Conservation (phyloP, 2,329 filamentous ascomycete species). For the Hymenoscyphus scutula region DNA sequence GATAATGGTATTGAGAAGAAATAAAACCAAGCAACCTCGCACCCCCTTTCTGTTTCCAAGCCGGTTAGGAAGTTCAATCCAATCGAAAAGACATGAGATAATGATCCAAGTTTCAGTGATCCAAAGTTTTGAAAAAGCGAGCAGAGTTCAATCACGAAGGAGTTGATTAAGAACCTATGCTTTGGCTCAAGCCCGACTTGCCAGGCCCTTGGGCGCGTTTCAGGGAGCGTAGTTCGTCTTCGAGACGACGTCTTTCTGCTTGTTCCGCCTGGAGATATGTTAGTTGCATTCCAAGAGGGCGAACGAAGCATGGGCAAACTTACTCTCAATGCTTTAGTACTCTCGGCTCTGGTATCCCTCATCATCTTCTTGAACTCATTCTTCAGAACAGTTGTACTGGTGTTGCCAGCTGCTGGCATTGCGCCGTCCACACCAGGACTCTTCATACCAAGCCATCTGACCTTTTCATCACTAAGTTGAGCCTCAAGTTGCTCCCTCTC, state of each 20-base stretch:
- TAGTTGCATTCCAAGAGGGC: constrained; percentile 17
- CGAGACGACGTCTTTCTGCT: constrained; percentile 66
- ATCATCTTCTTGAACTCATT: constrained; percentile 82
- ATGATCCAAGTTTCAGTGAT: constrained; percentile 7
- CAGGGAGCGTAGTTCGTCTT: constrained; percentile 57
- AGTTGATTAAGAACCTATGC: constrained; percentile 1
- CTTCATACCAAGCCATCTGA: constrained; percentile 62
- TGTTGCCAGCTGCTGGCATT: constrained; percentile 39
- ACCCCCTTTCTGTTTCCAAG: background rate
- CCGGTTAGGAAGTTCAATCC: background rate
- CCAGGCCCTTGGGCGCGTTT: constrained; percentile 36
- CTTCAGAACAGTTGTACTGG: constrained; percentile 66
- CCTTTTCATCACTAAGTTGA: constrained; percentile 64
- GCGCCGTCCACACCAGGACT: constrained; percentile 46
- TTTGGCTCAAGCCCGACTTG: constrained; percentile 37
- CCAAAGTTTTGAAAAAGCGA: background rate
- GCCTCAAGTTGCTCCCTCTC: constrained; percentile 62
- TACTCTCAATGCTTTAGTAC: constrained; percentile 62
- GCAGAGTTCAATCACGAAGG: background rate
- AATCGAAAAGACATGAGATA: background rate
- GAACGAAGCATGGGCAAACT: constrained; percentile 36
- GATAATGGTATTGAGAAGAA: background rate
- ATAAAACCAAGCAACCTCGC: background rate
- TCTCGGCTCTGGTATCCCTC: constrained; percentile 67
- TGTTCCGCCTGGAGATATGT: constrained; percentile 59